Evolutionary conservation across 371 early-diverging fungal genomes (phyloP), one percentile per base, ranked within the genome.

Genomic region (Coemansia sp.): DNA sequence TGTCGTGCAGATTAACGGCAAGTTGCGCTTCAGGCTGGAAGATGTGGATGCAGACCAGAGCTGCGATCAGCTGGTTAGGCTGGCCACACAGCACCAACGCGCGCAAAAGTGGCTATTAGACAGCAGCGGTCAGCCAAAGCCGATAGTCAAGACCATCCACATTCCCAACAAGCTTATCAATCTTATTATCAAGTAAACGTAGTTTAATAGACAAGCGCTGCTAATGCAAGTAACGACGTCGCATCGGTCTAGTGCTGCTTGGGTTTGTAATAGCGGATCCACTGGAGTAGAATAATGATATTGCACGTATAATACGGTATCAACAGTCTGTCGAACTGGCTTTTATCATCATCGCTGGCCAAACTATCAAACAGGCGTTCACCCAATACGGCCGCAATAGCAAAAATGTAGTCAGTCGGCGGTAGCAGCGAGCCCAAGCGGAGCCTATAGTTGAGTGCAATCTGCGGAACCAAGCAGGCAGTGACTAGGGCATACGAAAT

Each of bases 81-180:
- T 77, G 0, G 88, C 85, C 4, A 69, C 76, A 40, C 78, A 52
- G 10, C 59, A 65, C n/a, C 63, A 61, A 0, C 75, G 12, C 71
- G 82, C 38, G 71, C 81, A 12, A 77, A 83, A 47, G 84, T 86
- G 36, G 69, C 81, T 62, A 40, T 60, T 33, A 63, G 71, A 51
- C 43, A 61, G 45, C 63, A 60, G 54, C 45, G 65, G 57, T 52
- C 63, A 82, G 35, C 58, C 50, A 14, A 81, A 80, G 55, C 57
- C 65, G 36, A 77, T 91, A 43, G 77, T 80, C 57, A 88, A 85
- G 59, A 81, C 82, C 35, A 85, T 94, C 48, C 83, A 90, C 33
- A 86, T 87, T 35, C 88, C 89, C 61, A 85, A 86, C 55, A 85
- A 86, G 61, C 81, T 91, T 14, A 81, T 92, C 42, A 94, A 90